Base-by-base conservation (phyloP, 805 yeast genomes). In the Suhomyces faveliae region DNA sequence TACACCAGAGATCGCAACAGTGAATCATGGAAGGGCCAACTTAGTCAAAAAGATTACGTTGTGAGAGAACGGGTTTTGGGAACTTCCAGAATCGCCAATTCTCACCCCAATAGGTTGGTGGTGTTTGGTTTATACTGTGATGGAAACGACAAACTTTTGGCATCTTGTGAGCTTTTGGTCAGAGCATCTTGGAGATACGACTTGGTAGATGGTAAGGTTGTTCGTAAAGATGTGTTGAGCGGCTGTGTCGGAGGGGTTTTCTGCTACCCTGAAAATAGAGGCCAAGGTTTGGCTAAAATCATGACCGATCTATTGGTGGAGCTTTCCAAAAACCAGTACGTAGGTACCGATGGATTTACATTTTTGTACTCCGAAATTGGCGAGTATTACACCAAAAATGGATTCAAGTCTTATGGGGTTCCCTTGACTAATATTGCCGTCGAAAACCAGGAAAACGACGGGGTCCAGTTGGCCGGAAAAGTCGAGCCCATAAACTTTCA, bases 171-270 rank as follows among this genome's bases (percentile, higher is more conserved):
- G 51, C 42, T 72, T 15, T 46, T 67, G 20, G 55, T 71, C 19
- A 54, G 78, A 41, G 55, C 59, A 24, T 48, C 70, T 3, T 60
- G 63, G 61, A 57, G 60, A 35, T 64, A 64, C 43, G 52, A 48
- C 11, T 51, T 49, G 11, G 49, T 47, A 2, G 50, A 46, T 6
- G 55, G 53, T 6, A 40, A 51, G 23, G 64, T 61, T 3, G 48
- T 43, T 4, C 48, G 55, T 25, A 45, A 52, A 10, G 51, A 51
- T 3, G 55, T 68, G 13, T 51, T 53, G 17, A 51, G 68, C 44
- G 78, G 74, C 1, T 68, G 74, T 45, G 61, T 73, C 33, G 77
- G 77, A 12, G 74, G 72, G 2, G 78, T 73, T 2, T 73, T 54
- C 57, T 70, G 76, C 3, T 65, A 63, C 42, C 66, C 66, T 4